These are phyloP conservation scores for Echinosphaeria canescens DNA, from an alignment of 2,329 filamentous ascomycete species.

Conservation along the genomic window DNA sequence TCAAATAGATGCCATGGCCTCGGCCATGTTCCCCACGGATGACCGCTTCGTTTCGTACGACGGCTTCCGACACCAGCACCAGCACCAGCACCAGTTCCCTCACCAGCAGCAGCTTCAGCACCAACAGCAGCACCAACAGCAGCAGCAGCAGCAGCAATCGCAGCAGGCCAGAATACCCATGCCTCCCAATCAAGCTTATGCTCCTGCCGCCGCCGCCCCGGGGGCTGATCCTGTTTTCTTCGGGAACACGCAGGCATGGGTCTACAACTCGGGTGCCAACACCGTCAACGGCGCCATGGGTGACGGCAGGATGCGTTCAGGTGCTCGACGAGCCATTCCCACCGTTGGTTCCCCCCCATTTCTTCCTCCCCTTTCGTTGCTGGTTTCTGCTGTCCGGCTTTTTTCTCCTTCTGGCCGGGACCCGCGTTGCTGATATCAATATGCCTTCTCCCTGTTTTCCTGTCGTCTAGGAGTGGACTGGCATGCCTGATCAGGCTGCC, in stretches of 20 bases:
- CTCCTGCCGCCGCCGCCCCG: too few species aligned
- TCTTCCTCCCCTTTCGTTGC: constrained; percentile 1
- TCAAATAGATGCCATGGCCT: constrained; percentile 8
- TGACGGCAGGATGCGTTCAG: constrained; percentile 7
- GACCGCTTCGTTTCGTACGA: constrained; percentile 10
- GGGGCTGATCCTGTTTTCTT: too few species aligned
- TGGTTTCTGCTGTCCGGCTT: too few species aligned
- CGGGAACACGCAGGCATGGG: constrained; percentile 9
- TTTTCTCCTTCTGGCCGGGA: too few species aligned
- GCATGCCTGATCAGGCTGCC: not conserved
- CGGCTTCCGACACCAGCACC: constrained; percentile 8
- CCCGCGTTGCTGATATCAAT: not conserved
- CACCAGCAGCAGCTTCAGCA: too few species aligned
- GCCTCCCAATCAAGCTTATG: not conserved
- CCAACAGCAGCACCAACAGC: too few species aligned
- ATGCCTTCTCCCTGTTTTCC: not conserved
- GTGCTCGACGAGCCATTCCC: constrained; percentile 6
- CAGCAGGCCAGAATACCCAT: too few species aligned
- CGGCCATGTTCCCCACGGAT: constrained; percentile 7
- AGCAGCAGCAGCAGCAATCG: too few species aligned
- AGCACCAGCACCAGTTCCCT: constrained; percentile 6
- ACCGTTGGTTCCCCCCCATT: constrained; percentile 3
- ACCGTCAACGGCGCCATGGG: constrained; percentile 9
- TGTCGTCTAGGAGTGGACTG: not conserved
- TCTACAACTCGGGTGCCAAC: constrained; percentile 9